Base-by-base conservation (phyloP, 352 stramenopile species). In the Globisporangium uncinulatum region DNA sequence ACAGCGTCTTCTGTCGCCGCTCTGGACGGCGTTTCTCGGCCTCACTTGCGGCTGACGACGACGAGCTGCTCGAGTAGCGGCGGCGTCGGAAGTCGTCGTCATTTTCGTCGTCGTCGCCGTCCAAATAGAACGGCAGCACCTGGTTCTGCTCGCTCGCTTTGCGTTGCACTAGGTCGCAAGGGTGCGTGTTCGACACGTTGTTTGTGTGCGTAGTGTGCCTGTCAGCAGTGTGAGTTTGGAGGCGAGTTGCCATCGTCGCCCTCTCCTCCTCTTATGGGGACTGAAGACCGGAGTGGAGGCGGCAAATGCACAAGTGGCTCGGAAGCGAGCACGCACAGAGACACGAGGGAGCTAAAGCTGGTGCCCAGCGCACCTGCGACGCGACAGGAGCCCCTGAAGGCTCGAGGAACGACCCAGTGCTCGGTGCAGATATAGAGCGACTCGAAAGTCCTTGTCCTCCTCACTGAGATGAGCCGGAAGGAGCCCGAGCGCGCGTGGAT, bases 71-170 rank as follows among this genome's bases (percentile, higher is more conserved):
- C 24, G 51, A 82, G 61, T 70, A 72, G 4, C 69, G 66, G 13
- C 69, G 66, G 0, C 59, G 69, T 0, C 66, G 59, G 32, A 77
- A 73, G 53, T 74, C 69, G 56, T 74, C 69, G 56, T 70, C 67
- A 41, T 73, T 56, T 42, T 82, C 70, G 11, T 70, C 67, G 0
- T 73, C 74, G 21, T 70, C 73, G 8, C 74, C 69, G 51, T 86
- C 77, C 21, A 85, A 31, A 3, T 69, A 57, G 55, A 87, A 89
- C 6, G 74, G 76, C 8, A 82, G 59, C 24, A 89, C 79, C 43
- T 89, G 76, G 62, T 84, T 87, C 49, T 80, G 65, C n/a, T 75
- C 65, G 10, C 71, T 67, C 10, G 59, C 54, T 39, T 53, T 24
- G 24, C 52, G 17, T 37, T 17, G 42, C 57, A 36, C 20, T 55